A percentile compares a stretch with the other conserved stretches of the same genome.
Evolutionary conservation across 129 eudicot species (phyloP).

Genomic region (Gnaphalium uliginosum): DNA sequence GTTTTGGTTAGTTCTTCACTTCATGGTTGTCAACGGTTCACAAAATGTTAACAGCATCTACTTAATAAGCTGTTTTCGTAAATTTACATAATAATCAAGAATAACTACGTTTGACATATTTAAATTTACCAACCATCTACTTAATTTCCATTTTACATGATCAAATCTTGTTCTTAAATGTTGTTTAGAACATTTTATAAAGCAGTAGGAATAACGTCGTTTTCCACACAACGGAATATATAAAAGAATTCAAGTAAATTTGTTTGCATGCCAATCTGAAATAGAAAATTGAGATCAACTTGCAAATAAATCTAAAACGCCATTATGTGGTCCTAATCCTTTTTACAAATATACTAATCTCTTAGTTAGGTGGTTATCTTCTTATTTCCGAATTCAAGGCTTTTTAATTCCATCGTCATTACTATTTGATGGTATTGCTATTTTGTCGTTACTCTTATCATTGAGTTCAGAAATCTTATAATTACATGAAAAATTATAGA

Average conservation of each 20-base stretch:
- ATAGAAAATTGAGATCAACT: conserved; percentile 11
- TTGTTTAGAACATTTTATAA: not conserved
- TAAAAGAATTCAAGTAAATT: not conserved
- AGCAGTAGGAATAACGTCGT: not conserved
- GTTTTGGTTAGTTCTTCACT: too few relatives aligned
- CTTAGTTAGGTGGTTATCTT: not conserved
- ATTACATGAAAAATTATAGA: not conserved
- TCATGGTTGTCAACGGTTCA: too few relatives aligned
- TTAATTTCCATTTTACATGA: not conserved
- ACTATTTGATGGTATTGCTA: not conserved
- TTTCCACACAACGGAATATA: conserved; percentile 7
- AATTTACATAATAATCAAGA: not conserved
- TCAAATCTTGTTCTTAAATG: not conserved
- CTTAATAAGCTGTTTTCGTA: not conserved
- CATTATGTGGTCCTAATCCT: conserved; percentile 1
- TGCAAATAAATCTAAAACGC: not conserved
- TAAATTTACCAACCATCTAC: not conserved
- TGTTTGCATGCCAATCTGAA: not conserved
- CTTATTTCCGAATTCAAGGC: too few relatives aligned
- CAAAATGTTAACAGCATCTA: too few relatives aligned
- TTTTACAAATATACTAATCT: not conserved
- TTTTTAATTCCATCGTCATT: too few relatives aligned
- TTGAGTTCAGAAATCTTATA: not conserved
- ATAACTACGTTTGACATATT: not conserved
- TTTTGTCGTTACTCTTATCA: not conserved